Evolutionary conservation across 2,329 filamentous ascomycete species (phyloP), one percentile per base, ranked within the genome.

Genomic region (Fulvia fulva): DNA sequence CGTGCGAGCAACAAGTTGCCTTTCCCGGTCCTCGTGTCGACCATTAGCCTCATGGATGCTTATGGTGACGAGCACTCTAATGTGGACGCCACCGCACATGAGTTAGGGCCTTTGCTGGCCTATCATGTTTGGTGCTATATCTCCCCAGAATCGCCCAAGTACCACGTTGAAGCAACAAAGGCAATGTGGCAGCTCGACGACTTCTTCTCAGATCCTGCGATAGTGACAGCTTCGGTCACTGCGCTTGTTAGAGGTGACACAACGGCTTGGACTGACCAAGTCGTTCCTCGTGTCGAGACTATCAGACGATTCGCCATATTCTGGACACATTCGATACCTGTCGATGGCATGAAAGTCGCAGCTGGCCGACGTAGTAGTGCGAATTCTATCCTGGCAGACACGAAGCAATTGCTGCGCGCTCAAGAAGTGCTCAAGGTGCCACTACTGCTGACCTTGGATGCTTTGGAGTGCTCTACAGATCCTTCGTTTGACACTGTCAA

Each of bases 101-200:
- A 32, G 7, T 7, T 21, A 11, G 16, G 14, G 5, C 80, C 84
- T 21, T 80, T 83, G 26, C 76, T 97, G 22, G 86, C 94, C 16
- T 79, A 79, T 1, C 83, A 87, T 56, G 81, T 93, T 0, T 99
- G 94, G 94, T 74, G 78, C 5, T 91, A 90, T 68, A 76, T 99
- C 41, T 89, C 91, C 0, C 87, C 90, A n/a, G 81, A 86, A 12
- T 87, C 87, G 62, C 91, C 92, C 0, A 96, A 96, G 70, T 95
- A 93, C 65, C 94, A 97, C 69, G 92, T 99, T 30, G 95, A 99
- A 76, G 87, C 91, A 19, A 90, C 95, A 8, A 86, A 89, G 57
- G 88, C 86, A 65, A 77, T 99, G 41, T 96, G 94, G 90, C 86
- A 91, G 64, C 77, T 99, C 53, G 91, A 97, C 66, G 62, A 64